Conservation (phyloP, 2,329 filamentous ascomycete genomes). For the Metarhizium album region DNA sequence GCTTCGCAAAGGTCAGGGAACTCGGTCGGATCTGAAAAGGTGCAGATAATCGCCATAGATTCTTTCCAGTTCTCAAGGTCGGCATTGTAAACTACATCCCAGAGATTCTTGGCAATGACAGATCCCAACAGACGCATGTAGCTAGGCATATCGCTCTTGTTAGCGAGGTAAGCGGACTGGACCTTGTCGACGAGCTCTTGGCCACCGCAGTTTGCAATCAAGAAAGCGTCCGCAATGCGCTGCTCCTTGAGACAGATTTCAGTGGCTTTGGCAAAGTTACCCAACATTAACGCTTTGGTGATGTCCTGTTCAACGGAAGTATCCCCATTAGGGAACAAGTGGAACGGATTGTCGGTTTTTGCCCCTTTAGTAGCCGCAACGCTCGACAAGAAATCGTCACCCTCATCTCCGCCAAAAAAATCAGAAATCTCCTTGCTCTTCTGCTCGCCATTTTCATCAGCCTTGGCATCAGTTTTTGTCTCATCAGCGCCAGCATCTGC, state of each 20-base stretch:
- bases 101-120: constrained; percentile 91
- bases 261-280: constrained; percentile 81
- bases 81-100: constrained; percentile 96
- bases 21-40: constrained; percentile 81
- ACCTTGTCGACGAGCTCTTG: constrained; percentile 91
- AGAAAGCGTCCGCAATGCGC: constrained; percentile 89
- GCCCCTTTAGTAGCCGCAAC: constrained; percentile 81
- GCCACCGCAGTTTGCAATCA: constrained; percentile 94
- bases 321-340: constrained; percentile 76
- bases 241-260: constrained; percentile 83
- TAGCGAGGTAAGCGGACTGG: constrained; percentile 79
- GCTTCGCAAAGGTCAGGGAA: constrained; percentile 94
- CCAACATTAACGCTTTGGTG: constrained; percentile 78
- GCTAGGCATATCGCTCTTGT: constrained; percentile 72
- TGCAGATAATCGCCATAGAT: constrained; percentile 90
- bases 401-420: constrained; percentile 65
- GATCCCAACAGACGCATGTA: constrained; percentile 85
- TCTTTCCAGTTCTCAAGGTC: constrained; percentile 93
- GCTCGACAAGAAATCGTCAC: constrained; percentile 78
- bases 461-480: constrained; percentile 18
- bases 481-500: constrained; percentile 15
- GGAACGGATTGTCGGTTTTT: constrained; percentile 90
- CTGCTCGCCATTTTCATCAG: constrained; percentile 22
- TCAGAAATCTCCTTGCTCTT: constrained; percentile 58
- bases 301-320: constrained; percentile 75